These are phyloP conservation scores for Colletotrichum sp. DNA, from an alignment of 2,329 filamentous ascomycete genomes.

Conservation along the genomic window DNA sequence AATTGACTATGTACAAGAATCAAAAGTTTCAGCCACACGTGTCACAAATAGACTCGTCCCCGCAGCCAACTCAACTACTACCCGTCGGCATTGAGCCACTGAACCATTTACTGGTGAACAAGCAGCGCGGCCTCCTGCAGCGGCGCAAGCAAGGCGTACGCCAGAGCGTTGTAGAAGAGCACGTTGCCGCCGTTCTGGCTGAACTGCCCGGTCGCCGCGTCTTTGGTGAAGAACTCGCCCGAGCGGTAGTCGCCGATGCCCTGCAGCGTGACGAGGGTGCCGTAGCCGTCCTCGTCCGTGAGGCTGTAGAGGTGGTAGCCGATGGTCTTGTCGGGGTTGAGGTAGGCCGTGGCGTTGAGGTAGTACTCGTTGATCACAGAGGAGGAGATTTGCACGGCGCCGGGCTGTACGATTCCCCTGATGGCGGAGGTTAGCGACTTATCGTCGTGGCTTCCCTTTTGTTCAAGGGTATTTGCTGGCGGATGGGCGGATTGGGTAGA, in stretches of 20 bases:
- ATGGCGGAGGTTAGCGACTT: not conserved
- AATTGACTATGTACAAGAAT: too few species aligned
- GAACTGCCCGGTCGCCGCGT: not conserved
- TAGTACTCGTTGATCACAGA: not conserved
- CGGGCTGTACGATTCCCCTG: not conserved
- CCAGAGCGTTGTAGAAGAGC: not conserved
- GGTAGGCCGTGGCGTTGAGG: not conserved
- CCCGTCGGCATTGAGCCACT: too few species aligned
- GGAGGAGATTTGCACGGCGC: not conserved
- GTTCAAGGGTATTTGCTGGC: not conserved
- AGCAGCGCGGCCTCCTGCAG: not conserved
- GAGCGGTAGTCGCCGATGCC: not conserved
- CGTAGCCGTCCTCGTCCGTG: not conserved
- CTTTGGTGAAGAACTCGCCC: not conserved
- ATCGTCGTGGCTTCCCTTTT: too few species aligned
- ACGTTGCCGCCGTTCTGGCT: not conserved
- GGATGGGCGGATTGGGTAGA: accelerated
- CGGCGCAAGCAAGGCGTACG: not conserved
- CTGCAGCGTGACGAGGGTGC: not conserved
- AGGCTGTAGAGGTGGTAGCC: not conserved
- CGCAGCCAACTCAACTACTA: too few species aligned
- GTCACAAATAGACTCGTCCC: too few species aligned
- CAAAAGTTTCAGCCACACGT: too few species aligned
- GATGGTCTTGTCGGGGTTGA: not conserved
- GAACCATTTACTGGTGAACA: not conserved